Evolutionary conservation across 495 filamentous ascomycete species (phyloP), one percentile per base, ranked within the genome.

Genomic region (Aspergillus kassunensis): DNA sequence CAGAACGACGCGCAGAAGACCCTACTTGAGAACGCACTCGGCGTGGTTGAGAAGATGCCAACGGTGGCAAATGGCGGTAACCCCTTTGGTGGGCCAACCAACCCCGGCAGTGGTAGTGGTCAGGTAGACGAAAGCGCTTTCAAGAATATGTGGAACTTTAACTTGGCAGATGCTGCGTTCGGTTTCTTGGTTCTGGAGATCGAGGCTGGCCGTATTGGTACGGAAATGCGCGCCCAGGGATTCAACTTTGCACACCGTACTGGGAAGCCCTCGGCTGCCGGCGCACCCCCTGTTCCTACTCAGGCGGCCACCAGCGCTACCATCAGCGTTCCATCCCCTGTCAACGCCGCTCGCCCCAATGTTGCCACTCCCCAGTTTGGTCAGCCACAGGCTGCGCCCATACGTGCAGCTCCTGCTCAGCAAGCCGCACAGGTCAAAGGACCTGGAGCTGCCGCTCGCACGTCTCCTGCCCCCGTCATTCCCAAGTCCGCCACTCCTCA

Each of bases 71-170:
- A 91, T 46, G 95, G 95, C 53, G 92, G 92, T 1, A 97, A 96
- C 66, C 95, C 95, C 0, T 97, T 97, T 62, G 93, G 95, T 50
- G 93, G 93, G 8, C 86, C 88, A 11, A 78, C 83, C 53, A 80
- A 83, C n/a, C 85, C 86, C 15, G 79, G 79, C 42, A 80, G 78
- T 56, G 82, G 81, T 19, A 85, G 84, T 54, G 92, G 93, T 16
- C 90, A 95, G 59, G 90, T 99, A 16, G 93, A 99, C 61, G 93
- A 99, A 73, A 96, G 91, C 56, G 93, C 93, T 0, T 99, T 99
- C 77, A 99, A 99, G 77, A 99, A 99, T 61, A 97, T 97, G 95
- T 99, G 93, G 93, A 99, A 99, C 72, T 99, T 99, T 74, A 99
- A 99, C 67, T 71, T 99, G 43, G 93, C 93, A 18, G 93, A 99